Percentiles rank a stretch among this genome's conserved stretches.
phyloP scores from a whole-genome alignment of 495 filamentous ascomycete species.

The Oidiodendron maius region DNA sequence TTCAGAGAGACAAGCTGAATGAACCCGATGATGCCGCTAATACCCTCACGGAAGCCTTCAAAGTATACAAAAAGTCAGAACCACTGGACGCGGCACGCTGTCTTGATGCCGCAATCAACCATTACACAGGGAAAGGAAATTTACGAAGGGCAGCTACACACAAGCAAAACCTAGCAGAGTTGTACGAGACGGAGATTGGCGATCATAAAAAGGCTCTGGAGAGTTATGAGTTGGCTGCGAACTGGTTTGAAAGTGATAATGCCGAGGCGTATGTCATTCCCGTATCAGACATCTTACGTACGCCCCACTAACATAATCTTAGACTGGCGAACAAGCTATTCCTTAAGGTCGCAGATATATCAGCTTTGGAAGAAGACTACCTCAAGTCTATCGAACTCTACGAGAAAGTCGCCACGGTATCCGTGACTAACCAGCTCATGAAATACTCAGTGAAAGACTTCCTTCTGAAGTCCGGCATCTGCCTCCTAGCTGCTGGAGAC shows the following conservation, averaged over 20 bases:
- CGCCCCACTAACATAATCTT: constrained; percentile 8
- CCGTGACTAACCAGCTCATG: constrained; percentile 76
- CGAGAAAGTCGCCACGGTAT: constrained; percentile 69
- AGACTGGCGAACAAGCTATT: constrained; percentile 85
- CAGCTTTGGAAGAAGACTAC: constrained; percentile 75
- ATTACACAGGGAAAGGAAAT: constrained; percentile 79
- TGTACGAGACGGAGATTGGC: constrained; percentile 72
- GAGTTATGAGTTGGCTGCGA: constrained; percentile 73
- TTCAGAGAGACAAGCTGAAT: constrained; percentile 71
- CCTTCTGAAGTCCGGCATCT: constrained; percentile 84
- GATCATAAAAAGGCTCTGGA: constrained; percentile 72
- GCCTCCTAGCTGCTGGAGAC: constrained; percentile 71
- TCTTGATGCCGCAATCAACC: constrained; percentile 64
- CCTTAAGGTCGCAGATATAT: constrained; percentile 82
- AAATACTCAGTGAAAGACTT: constrained; percentile 90
- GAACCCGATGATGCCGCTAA: constrained; percentile 89
- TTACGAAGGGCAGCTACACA: constrained; percentile 83
- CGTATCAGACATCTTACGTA: neutral
- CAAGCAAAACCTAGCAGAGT: constrained; percentile 76
- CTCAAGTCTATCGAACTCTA: constrained; percentile 72
- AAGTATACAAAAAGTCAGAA: constrained; percentile 75
- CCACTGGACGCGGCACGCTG: constrained; percentile 74
- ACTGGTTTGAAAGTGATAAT: constrained; percentile 83
- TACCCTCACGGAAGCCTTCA: constrained; percentile 67
- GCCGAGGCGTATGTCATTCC: constrained; percentile 66